Percentiles rank a stretch among this genome's conserved stretches.
Evolutionary conservation across 768 basidiomycete genomes (phyloP).

Genomic region (Boletales sp.): DNA sequence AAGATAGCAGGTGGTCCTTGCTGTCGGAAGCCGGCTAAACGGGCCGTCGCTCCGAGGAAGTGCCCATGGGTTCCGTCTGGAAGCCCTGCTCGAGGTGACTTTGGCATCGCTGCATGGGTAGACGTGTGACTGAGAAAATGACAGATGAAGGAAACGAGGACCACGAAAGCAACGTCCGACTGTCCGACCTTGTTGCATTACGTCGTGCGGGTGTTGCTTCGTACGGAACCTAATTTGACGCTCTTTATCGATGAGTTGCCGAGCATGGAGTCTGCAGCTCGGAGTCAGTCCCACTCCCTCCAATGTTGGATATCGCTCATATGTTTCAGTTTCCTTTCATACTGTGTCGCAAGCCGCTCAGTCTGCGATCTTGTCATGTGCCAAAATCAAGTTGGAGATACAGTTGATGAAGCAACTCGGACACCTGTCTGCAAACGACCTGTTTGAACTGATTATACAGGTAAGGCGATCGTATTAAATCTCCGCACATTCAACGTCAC

Average conservation of each 20-base stretch:
- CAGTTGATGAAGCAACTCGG: constrained; percentile 34
- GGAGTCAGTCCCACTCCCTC: constrained; percentile 42
- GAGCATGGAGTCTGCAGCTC: constrained; percentile 76
- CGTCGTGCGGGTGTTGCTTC: constrained; percentile 69
- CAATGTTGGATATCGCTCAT: neutral
- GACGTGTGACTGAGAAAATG: neutral
- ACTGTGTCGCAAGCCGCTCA: constrained; percentile 58
- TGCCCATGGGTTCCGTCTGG: constrained; percentile 82
- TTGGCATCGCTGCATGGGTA: neutral
- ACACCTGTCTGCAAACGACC: constrained; percentile 44
- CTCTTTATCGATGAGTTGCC: constrained; percentile 80
- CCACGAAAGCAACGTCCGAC: constrained; percentile 57
- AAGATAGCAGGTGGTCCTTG: constrained; percentile 55
- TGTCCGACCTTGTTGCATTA: constrained; percentile 93
- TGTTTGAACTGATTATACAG: constrained; percentile 68
- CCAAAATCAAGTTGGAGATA: constrained; percentile 57
- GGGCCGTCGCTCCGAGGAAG: constrained; percentile 78
- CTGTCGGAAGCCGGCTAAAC: constrained; percentile 82
- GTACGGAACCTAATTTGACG: constrained; percentile 60
- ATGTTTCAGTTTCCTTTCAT: constrained; percentile 64
- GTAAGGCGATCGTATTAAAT: constrained; percentile 32
- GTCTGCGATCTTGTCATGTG: constrained; percentile 51
- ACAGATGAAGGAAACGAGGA: constrained; percentile 82
- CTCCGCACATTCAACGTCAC: neutral
- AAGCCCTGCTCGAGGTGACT: constrained; percentile 75